phyloP scores from a whole-genome alignment of 305 asterid species.

The Solanum aculeatissimum region DNA sequence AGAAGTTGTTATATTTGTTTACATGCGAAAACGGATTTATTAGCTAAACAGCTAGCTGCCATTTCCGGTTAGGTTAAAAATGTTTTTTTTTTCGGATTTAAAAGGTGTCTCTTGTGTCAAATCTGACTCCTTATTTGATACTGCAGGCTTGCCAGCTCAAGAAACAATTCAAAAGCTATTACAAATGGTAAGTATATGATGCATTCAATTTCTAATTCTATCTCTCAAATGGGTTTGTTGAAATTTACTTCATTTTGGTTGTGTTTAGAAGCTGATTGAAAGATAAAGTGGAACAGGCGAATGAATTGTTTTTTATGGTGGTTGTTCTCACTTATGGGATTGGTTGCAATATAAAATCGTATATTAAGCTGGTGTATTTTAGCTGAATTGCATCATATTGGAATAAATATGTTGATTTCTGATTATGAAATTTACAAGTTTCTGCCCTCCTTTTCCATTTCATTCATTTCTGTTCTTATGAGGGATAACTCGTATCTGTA shows the following conservation, averaged over 20 bases:
- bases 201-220: not conserved
- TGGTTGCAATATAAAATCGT: not conserved
- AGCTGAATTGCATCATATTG: not conserved
- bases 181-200: constrained; percentile 4
- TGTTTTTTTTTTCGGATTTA: not conserved
- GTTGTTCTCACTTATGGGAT: not conserved
- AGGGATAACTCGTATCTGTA: not conserved
- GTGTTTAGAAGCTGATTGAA: not conserved
- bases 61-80: not conserved
- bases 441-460: not conserved
- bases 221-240: not conserved
- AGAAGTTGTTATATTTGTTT: not conserved
- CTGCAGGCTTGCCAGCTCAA: constrained; percentile 21
- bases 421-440: not conserved
- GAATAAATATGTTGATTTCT: not conserved
- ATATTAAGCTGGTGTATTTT: not conserved
- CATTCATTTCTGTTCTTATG: not conserved
- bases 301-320: not conserved
- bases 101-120: not conserved
- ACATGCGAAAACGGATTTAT: not conserved
- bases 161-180: constrained; percentile 13
- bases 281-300: not conserved
- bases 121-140: not conserved
- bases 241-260: not conserved
- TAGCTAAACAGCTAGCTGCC: not conserved